Base-by-base conservation (phyloP, 208 protist species). In the Tritrichomonas musculus region DNA sequence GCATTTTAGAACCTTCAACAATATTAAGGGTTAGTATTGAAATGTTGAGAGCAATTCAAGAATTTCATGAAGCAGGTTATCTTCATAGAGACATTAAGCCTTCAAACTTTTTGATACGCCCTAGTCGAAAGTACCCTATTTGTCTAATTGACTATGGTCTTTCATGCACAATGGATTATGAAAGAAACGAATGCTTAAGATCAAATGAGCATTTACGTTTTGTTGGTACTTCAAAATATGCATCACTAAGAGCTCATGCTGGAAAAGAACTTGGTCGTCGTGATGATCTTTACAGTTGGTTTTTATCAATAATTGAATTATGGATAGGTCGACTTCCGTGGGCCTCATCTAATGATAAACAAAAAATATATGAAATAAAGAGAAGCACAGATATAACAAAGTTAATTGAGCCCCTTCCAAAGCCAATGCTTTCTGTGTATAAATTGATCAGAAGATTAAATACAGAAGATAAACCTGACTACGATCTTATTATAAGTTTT, bases 251-350 rank as follows among this genome's bases (percentile, higher is more conserved):
- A 17, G 77, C 77, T n/a, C 77, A 88, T 11, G 33, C n/a, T 33
- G 77, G 77, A 0, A 20, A 53, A 4, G 77, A 88, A 39, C 47
- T 60, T 11, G 77, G 77, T 1, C 25, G 77, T 5, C 47, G 77
- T 30, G 77, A 88, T 57, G 77, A 88, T 57, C 30, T 88, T 17
- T 88, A 44, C 39, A 53, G 41, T 88, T 88, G 77, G 77, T 88
- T 88, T 57, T 53, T 47, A 5, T 44, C 47, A 44, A 39, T 88
- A 20, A 14, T 88, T 14, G 47, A 88, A 57, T 41, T 88, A 39
- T 47, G 44, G 9, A n/a, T 33, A 4, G 77, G 77, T 39, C n/a
- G 57, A n/a, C 47, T 88, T 53, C 77, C 77, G 20, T 88, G 77
- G 77, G 11, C 77, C 0, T 39, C n/a, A 11, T 33, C 47, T 20